Evolutionary conservation across 73 alveolate species (phyloP), one percentile per base, ranked within the genome.

Genomic region (Symbiodinium pilosum): DNA sequence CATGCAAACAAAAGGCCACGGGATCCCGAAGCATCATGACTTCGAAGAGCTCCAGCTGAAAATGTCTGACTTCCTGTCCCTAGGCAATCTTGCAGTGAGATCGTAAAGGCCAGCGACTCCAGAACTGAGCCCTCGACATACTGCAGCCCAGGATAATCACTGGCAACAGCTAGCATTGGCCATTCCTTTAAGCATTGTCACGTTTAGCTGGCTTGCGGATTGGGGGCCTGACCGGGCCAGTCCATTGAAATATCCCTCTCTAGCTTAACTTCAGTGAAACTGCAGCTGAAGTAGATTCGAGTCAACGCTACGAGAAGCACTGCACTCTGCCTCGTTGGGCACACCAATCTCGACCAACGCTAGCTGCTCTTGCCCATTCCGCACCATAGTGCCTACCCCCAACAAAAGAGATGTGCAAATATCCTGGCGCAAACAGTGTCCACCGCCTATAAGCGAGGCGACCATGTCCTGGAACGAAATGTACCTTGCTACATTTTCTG

Each of bases 391-490:
- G 87, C 95, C 95, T 88, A 43, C 36, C 16, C n/a, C 20, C 43
- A n/a, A n/a, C n/a, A n/a, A n/a, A n/a, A n/a, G n/a, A 24, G 36
- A 11, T 24, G 83, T 7, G 32, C 9, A 68, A 26, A 26, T 11
- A 7, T 38, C 11, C 9, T n/a, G 30, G 83, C 39, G 40, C 39
- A 7, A 11, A 26, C n/a, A n/a, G n/a, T n/a, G 81, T 1, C 18
- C 86, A 68, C 4, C 40, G 96, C 96, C 96, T 91, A 91, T 56
- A 30, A 91, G 52, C 1, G 77, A 51, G 32, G 87, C 47, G 7
- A 68, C 73, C 96, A 91, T 91, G 96, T 91, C 96, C 54, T 36
- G 52, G 39, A 91, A 91, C n/a, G 96, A 91, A 43, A 85, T 91
- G 96, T 91, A 91, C 96, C 95, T 88, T 24, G 43, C 43, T 14